Percentiles rank a stretch among this genome's conserved stretches.
These are phyloP conservation scores for Hyaloscypha variabilis DNA, from an alignment of 495 filamentous ascomycete species.

Conservation along the genomic window DNA sequence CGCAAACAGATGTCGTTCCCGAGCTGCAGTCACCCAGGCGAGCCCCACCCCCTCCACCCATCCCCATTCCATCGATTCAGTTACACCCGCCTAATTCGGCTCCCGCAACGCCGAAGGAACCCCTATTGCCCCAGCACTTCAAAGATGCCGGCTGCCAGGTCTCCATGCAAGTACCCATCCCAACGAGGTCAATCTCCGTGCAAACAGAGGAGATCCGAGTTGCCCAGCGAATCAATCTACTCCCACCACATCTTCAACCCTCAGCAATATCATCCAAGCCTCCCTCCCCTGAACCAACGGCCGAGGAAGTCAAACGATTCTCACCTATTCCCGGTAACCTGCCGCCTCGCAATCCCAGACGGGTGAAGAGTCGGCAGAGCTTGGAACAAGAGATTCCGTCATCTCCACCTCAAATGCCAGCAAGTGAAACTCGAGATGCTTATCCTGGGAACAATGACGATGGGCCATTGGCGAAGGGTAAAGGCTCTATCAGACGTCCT, in stretches of 20 bases:
- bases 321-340: conserved; percentile 52
- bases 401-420: conserved; percentile 43
- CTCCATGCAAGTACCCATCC: conserved; percentile 39
- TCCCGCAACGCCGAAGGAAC: conserved; percentile 56
- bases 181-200: conserved; percentile 68
- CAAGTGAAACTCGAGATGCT: conserved; percentile 56
- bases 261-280: conserved; percentile 66
- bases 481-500: conserved; percentile 65
- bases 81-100: conserved; percentile 58
- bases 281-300: conserved; percentile 43
- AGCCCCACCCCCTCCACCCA: conserved; percentile 38
- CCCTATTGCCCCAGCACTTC: conserved; percentile 52
- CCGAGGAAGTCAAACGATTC: conserved; percentile 43
- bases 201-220: conserved; percentile 90
- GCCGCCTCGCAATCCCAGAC: conserved; percentile 54
- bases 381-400: conserved; percentile 47
- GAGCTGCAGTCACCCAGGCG: conserved; percentile 33
- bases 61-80: conserved; percentile 61
- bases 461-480: conserved; percentile 66
- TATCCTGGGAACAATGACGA: conserved; percentile 87
- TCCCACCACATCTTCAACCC: conserved; percentile 78
- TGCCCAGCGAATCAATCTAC: conserved; percentile 69
- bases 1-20: conserved; percentile 66
- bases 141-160: conserved; percentile 62
- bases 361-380: conserved; percentile 47